These are phyloP conservation scores for Haplosporangium gracile DNA, from an alignment of 192 early-diverging fungal genomes.

Conservation along the genomic window DNA sequence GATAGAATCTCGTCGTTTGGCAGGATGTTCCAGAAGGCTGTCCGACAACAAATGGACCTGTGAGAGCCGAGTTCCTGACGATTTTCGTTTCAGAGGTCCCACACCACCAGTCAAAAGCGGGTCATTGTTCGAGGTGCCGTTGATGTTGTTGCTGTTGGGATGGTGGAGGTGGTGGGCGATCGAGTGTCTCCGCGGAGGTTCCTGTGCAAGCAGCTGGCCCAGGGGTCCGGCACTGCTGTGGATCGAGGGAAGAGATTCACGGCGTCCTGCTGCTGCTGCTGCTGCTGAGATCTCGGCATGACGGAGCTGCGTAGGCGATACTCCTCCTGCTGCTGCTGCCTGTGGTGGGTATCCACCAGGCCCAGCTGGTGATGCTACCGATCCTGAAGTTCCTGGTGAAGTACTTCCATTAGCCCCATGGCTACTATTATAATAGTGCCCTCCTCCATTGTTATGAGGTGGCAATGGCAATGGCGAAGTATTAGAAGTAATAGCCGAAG, in stretches of 20 bases:
- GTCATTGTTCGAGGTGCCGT: too few relatives aligned
- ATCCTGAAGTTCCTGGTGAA: neutral
- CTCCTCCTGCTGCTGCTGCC: constrained; percentile 1
- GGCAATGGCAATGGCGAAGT: neutral
- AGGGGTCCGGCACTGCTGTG: constrained; percentile 46
- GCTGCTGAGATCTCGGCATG: constrained; percentile 5
- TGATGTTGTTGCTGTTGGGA: neutral
- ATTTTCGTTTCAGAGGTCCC: constrained; percentile 43
- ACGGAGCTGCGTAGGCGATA: constrained; percentile 19
- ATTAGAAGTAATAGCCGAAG: neutral
- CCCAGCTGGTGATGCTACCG: neutral
- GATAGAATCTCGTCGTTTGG: constrained; percentile 58
- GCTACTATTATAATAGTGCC: neutral
- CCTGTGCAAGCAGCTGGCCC: constrained; percentile 47
- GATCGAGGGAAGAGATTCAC: constrained; percentile 52
- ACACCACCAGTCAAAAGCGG: neutral
- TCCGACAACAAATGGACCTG: constrained; percentile 30
- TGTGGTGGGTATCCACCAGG: neutral
- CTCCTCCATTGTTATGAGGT: neutral
- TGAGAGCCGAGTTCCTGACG: constrained; percentile 36
- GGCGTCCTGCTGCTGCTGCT: constrained; percentile 14
- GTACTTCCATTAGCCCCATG: neutral
- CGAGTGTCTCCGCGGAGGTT: constrained; percentile 39
- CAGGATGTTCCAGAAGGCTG: constrained; percentile 33
- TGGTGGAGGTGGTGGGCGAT: constrained; percentile 24